Conservation (phyloP, 139 green algal genomes). For the Haematococcus sp. region DNA sequence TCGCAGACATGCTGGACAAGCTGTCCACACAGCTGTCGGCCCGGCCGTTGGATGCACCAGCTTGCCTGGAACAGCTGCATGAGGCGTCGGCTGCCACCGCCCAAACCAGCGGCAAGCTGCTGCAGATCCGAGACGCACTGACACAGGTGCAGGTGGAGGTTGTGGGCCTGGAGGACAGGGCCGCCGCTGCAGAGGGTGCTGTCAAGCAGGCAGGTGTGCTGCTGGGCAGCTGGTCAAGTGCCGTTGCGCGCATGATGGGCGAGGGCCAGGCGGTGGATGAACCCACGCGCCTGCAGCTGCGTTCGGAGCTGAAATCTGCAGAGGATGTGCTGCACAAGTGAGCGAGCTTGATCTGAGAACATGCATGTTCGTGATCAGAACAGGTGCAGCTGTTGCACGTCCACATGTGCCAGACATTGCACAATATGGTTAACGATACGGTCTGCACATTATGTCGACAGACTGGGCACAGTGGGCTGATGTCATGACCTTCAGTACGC, state of each 20-base stretch:
- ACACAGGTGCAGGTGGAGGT: conserved; percentile 19
- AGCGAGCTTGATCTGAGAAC: neutral
- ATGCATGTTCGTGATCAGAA: too few species aligned
- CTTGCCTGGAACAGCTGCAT: neutral
- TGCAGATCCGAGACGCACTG: neutral
- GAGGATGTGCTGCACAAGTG: conserved; percentile 13
- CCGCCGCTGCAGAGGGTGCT: conserved; percentile 15
- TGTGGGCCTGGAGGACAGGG: conserved; percentile 18
- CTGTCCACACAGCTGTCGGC: neutral
- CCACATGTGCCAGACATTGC: too few species aligned
- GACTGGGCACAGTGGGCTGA: too few species aligned
- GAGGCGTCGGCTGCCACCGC: neutral
- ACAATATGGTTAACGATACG: too few species aligned
- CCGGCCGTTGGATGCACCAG: neutral
- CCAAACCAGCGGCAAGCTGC: neutral
- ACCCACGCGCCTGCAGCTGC: conserved; percentile 18
- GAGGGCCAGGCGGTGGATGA: conserved; percentile 21
- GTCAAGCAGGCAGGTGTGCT: neutral
- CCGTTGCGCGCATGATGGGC: neutral
- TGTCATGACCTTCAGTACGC: too few species aligned
- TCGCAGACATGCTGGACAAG: neutral
- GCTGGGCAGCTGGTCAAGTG: conserved; percentile 13
- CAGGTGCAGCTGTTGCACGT: neutral
- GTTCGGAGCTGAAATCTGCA: conserved; percentile 25
- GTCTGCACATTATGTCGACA: too few species aligned